Conservation (phyloP, 2,329 filamentous ascomycete genomes). For the Neofusicoccum laricinum region DNA sequence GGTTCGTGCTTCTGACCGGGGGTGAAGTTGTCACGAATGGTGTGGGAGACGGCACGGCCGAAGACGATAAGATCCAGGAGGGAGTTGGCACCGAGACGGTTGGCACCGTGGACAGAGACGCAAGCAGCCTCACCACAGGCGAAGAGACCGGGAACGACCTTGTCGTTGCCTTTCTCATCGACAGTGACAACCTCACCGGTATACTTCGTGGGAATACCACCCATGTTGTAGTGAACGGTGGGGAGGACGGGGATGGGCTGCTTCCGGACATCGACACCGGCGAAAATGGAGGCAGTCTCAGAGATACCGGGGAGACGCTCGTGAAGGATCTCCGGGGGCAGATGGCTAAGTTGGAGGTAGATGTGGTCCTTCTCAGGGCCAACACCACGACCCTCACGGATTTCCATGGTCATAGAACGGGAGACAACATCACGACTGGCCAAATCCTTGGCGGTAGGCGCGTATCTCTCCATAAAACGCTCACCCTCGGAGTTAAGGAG, state of each 20-base stretch:
- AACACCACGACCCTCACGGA: conserved; percentile 94
- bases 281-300: conserved; percentile 95
- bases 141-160: conserved; percentile 91
- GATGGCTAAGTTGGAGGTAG: conserved; percentile 94
- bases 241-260: conserved; percentile 95
- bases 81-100: conserved; percentile 96
- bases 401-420: conserved; percentile 97
- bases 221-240: conserved; percentile 99
- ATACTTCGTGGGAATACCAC: conserved; percentile 96
- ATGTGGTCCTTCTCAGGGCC: conserved; percentile 98
- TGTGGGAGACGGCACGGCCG: conserved; percentile 94
- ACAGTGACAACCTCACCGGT: conserved; percentile 93
- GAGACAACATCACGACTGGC: conserved; percentile 95
- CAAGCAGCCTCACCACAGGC: conserved; percentile 97
- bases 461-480: conserved; percentile 99
- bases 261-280: conserved; percentile 94
- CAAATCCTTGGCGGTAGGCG: conserved; percentile 95
- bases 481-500: conserved; percentile 97
- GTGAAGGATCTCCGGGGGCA: conserved; percentile 86
- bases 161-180: conserved; percentile 81
- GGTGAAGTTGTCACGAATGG: conserved; percentile 89
- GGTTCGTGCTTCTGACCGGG: conserved; percentile 79
- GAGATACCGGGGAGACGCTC: conserved; percentile 98
- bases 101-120: conserved; percentile 96
- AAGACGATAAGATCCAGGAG: conserved; percentile 97